These are phyloP conservation scores for Talaromyces piceae DNA, from an alignment of 2,329 filamentous ascomycete species.

Conservation along the genomic window DNA sequence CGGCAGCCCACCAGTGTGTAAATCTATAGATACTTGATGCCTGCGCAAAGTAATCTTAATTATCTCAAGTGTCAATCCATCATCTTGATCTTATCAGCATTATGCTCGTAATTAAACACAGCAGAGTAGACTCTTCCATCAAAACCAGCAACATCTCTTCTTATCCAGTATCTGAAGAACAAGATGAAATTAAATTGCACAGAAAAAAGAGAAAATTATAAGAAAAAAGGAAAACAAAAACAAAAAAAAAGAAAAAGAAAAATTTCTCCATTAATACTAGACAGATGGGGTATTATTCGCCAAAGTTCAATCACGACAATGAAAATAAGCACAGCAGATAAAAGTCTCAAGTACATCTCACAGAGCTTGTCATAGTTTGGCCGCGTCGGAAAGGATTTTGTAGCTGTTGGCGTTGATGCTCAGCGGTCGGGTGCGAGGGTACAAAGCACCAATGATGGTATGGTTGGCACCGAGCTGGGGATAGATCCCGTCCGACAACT, in stretches of 20 bases:
- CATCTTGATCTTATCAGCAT: no score
- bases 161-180: no score
- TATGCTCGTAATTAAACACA: no score
- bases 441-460: slow-evolving; percentile 27
- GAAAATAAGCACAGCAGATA: neutral
- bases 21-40: no score
- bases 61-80: no score
- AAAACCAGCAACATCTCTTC: no score
- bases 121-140: no score
- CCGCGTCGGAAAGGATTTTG: slow-evolving; percentile 33
- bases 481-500: slow-evolving; percentile 58
- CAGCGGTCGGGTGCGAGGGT: slow-evolving; percentile 30
- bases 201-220: no score
- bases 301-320: neutral
- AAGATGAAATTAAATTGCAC: no score
- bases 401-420: slow-evolving; percentile 36
- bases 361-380: slow-evolving; percentile 16
- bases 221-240: no score
- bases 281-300: slow-evolving; percentile 6
- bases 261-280: slow-evolving; percentile 1
- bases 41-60: no score
- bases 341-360: neutral
- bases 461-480: slow-evolving; percentile 25
- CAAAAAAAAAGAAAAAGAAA: slow-evolving; percentile 2
- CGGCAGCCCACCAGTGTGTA: no score